Evolutionary conservation across 225 moss, liverwort and hornwort genomes (phyloP), one percentile per base, ranked within the genome.

Genomic region (Pleurozium schreberi): DNA sequence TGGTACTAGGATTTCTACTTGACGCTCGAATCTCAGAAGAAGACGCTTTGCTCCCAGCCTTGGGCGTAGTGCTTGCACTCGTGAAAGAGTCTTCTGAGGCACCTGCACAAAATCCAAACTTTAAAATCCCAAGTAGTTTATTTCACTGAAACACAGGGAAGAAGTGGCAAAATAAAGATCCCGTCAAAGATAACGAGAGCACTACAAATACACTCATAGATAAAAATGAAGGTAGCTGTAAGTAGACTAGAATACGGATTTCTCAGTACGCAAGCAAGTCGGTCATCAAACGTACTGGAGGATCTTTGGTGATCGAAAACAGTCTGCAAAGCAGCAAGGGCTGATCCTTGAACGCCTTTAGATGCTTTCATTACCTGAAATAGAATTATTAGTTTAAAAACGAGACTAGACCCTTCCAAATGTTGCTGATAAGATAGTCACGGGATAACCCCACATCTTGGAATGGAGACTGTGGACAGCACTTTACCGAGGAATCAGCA

Each of bases 291-390:
- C 92, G 59, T 94, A 94, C 96, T 93, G 75, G 91, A 91, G 75
- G 92, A 94, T 92, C 94, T 94, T 81, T 95, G 94, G 52, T 96
- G 95, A 82, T 98, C 98, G 70, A 96, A 93, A 68, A 96, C 90
- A 89, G 93, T 89, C 68, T 97, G 94, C 73, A 97, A 81, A 45
- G 95, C 91, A 64, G 93, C 88, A 42, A 94, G 88, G 12, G 93
- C 93, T 58, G 98, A 92, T 84, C 97, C 96, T 79, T 97, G 98
- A 71, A 96, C 88, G 47, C 94, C 93, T 92, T 95, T 96, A 19
- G 93, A 91, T 43, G 95, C 92, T 93, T 96, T 96, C 88, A 93
- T 91, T 49, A 95, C 95, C 95, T 95, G 90, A 43, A 83, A 88
- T 36, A 91, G 10, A 79, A 47, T n/a, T 30, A 57, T 53, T 43